These are phyloP conservation scores for Magnolia changhungtana DNA, from an alignment of 164 flowering plant genomes.

Conservation along the genomic window DNA sequence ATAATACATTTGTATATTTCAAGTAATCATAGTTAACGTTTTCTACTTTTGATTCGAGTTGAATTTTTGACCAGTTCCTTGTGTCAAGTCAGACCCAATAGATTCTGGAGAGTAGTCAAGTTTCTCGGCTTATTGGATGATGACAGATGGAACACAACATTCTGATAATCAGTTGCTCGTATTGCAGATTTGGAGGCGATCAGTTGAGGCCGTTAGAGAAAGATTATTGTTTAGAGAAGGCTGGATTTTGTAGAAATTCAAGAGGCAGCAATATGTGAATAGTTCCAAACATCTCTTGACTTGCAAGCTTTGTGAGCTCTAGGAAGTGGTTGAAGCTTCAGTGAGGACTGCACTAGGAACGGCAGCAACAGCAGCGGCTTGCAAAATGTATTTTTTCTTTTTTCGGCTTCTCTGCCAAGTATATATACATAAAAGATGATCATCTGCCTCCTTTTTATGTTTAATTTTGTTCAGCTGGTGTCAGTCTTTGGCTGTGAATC, in stretches of 20 bases:
- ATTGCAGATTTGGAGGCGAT: not conserved
- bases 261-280: not conserved
- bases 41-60: too few species aligned
- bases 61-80: too few species aligned
- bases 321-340: not conserved
- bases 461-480: not conserved
- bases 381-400: not conserved
- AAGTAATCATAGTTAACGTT: too few species aligned
- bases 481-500: not conserved
- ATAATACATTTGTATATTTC: too few species aligned
- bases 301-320: not conserved
- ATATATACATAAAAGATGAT: not conserved
- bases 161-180: not conserved
- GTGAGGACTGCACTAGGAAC: not conserved
- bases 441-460: not conserved
- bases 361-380: not conserved
- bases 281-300: not conserved
- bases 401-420: not conserved
- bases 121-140: not conserved
- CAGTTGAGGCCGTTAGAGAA: not conserved
- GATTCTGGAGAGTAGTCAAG: too few species aligned
- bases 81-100: too few species aligned
- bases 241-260: not conserved
- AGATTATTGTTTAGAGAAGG: not conserved
- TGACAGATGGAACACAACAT: not conserved